Evolutionary conservation across 2,329 filamentous ascomycete species (phyloP), one percentile per base, ranked within the genome.

Genomic region (Rhynchosporium graminicola): DNA sequence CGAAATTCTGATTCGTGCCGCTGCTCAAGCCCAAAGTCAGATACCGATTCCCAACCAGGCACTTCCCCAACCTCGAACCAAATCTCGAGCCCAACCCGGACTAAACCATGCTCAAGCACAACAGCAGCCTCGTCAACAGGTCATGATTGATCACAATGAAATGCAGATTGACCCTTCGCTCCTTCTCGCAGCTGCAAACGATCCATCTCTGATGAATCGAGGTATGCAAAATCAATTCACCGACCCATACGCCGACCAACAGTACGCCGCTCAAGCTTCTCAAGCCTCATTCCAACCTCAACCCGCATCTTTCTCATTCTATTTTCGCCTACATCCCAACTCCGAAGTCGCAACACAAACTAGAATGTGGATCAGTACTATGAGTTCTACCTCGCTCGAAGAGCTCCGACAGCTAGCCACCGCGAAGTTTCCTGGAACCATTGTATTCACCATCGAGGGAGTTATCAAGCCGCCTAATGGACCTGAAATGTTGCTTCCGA

Each of bases 291-390:
- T 78, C 61, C 62, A 72, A 51, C 65, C 69, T 28, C 60, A 68
- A 7, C 60, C 69, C 7, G 63, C 69, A 3, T 75, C 82, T 2
- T 82, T 86, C 47, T 81, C 87, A 2, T 82, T 90, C 12, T 92
- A 87, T 75, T 83, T 93, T 67, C 85, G 87, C n/a, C 80, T 91
- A 4, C 83, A 89, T 67, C 82, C 84, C 0, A 79, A 81, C n/a
- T 90, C 87, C 3, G 81, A 79, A 12, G 78, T 87, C 40, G 76
- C 80, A 5, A 73, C 78, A 63, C 80, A 72, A 63, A 74, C 73
- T 31, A 81, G 79, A 69, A 77, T 88, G 45, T 94, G 89, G 88
- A 82, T 91, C 47, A 84, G 82, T 40, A 87, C 87, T 13, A 75
- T 93, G 54, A 77, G 77, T 9, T 66, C 66, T 6, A 63, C 81